These are phyloP conservation scores for Lecanicillium sp. DNA, from an alignment of 2,329 filamentous ascomycete species.

Conservation along the genomic window DNA sequence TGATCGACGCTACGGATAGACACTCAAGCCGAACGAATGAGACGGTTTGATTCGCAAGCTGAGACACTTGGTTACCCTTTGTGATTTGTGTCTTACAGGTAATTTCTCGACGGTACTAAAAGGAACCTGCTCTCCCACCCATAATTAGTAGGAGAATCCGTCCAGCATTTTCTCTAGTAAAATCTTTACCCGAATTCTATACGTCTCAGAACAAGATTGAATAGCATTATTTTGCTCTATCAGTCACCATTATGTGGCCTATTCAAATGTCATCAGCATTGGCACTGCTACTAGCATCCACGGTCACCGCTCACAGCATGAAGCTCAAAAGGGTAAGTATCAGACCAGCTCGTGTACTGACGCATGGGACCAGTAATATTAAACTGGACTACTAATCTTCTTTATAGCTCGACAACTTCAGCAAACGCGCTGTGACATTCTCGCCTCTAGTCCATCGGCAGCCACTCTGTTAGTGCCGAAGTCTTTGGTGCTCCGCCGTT, in stretches of 20 bases:
- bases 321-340: not conserved
- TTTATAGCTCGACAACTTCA: not conserved
- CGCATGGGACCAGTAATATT: not conserved
- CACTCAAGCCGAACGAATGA: too few relatives aligned
- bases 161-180: not conserved
- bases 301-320: not conserved
- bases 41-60: too few relatives aligned
- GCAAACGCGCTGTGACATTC: not conserved
- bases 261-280: not conserved
- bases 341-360: not conserved
- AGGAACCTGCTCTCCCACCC: not conserved
- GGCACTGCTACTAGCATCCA: not conserved
- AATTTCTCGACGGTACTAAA: not conserved
- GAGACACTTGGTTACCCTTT: too few relatives aligned
- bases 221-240: not conserved
- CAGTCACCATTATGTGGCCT: not conserved
- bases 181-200: not conserved
- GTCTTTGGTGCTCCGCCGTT: not conserved
- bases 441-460: not conserved
- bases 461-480: not conserved
- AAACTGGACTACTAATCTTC: not conserved
- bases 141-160: not conserved
- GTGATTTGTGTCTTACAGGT: not conserved
- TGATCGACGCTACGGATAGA: too few relatives aligned
- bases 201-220: not conserved